Percentiles rank a stretch among this genome's conserved stretches.
These are phyloP conservation scores for Trichosporon faecale DNA, from an alignment of 1,284 basidiomycete genomes.

Conservation along the genomic window DNA sequence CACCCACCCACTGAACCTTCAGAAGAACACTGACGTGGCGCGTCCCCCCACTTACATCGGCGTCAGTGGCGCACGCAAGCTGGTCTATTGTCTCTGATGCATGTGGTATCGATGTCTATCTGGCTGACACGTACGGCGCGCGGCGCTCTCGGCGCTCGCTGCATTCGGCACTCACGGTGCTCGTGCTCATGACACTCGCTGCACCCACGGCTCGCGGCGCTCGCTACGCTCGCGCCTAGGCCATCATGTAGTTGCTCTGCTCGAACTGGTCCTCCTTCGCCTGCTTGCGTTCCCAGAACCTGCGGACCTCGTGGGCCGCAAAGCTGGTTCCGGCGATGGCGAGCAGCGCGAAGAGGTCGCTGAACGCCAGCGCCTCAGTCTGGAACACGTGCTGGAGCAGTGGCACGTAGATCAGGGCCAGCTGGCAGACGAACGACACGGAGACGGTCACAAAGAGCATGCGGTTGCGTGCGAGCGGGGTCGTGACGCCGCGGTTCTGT, in stretches of 20 bases:
- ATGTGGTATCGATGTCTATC: not conserved
- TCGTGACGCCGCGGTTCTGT: conserved; percentile 86
- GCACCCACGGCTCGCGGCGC: not conserved
- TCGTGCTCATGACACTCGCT: not conserved
- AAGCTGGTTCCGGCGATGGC: conserved; percentile 69
- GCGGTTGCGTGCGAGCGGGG: conserved; percentile 71
- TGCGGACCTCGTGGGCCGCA: conserved; percentile 71
- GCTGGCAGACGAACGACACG: conserved; percentile 75
- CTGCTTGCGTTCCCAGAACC: conserved; percentile 67
- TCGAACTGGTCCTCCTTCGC: conserved; percentile 35
- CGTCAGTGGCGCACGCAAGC: not conserved
- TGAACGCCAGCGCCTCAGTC: conserved; percentile 69
- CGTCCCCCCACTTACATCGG: not conserved
- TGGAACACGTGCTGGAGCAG: conserved; percentile 90
- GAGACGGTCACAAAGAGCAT: conserved; percentile 87
- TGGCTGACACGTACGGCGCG: not conserved
- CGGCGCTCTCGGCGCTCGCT: not conserved
- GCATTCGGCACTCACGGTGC: not conserved
- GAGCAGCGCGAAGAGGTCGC: conserved; percentile 71
- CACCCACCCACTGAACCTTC: no score
- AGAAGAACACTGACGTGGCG: not conserved
- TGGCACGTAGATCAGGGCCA: conserved; percentile 84
- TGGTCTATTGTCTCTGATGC: not conserved
- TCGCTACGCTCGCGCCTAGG: not conserved
- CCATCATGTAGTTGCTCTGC: conserved; percentile 3